Percentiles rank a stretch among this genome's conserved stretches.
Conservation (phyloP, 805 yeast genomes). For the Tetrapisispora arboricola region DNA sequence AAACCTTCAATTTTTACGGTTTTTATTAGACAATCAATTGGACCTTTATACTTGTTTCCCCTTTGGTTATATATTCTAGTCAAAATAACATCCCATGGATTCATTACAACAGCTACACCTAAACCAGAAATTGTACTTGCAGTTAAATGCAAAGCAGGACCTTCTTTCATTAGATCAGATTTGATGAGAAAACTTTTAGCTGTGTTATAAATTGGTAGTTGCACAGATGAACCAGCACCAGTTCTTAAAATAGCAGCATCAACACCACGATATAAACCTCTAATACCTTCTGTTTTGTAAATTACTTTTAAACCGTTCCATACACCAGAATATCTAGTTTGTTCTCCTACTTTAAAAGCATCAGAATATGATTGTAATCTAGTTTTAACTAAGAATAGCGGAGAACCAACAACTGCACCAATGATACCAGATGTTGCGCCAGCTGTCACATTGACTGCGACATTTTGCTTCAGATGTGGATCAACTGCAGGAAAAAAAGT, state of each 20-base stretch:
- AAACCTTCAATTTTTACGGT: slow-evolving; percentile 80
- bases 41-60: slow-evolving; percentile 77
- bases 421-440: slow-evolving; percentile 81
- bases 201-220: slow-evolving; percentile 79
- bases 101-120: slow-evolving; percentile 92
- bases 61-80: slow-evolving; percentile 94
- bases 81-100: slow-evolving; percentile 92
- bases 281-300: slow-evolving; percentile 62
- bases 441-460: slow-evolving; percentile 56
- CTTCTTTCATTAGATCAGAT: slow-evolving; percentile 45
- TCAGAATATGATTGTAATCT: slow-evolving; percentile 90
- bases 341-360: slow-evolving; percentile 69
- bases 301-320: slow-evolving; percentile 59
- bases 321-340: slow-evolving; percentile 70
- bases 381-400: slow-evolving; percentile 85
- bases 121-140: slow-evolving; percentile 75
- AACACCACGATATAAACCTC: slow-evolving; percentile 80
- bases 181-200: slow-evolving; percentile 55
- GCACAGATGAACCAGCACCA: slow-evolving; percentile 92
- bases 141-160: slow-evolving; percentile 58
- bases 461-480: slow-evolving; percentile 39
- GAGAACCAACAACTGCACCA: slow-evolving; percentile 86
- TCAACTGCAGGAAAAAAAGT: slow-evolving; percentile 42
- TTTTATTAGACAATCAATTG: slow-evolving; percentile 79
- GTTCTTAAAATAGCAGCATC: slow-evolving; percentile 93